A percentile compares a stretch with the other conserved stretches of the same genome.
phyloP scores from a whole-genome alignment of 805 yeast genomes.

The Candida nitratophila region DNA sequence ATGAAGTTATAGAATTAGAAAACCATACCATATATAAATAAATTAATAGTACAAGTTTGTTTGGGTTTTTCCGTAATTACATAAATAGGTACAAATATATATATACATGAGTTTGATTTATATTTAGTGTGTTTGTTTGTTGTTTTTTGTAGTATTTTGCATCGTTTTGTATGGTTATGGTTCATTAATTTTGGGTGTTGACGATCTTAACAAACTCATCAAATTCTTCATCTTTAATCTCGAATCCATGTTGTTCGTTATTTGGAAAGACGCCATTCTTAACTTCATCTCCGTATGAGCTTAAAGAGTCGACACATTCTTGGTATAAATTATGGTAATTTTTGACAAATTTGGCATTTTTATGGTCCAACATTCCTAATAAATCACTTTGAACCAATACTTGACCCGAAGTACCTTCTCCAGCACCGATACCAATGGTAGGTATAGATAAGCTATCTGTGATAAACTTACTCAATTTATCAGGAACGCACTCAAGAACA shows the following conservation, averaged over 20 bases:
- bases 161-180: too few species aligned
- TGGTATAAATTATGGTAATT: constrained; percentile 48
- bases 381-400: constrained; percentile 83
- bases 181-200: too few species aligned
- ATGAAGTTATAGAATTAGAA: background rate
- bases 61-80: too few species aligned
- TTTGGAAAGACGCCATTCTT: constrained; percentile 51
- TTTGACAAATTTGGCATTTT: constrained; percentile 69
- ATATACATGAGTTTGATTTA: too few species aligned
- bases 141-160: too few species aligned
- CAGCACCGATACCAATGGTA: constrained; percentile 95
- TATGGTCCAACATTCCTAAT: constrained; percentile 63
- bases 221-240: constrained; percentile 58
- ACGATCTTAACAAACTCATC: constrained; percentile 30
- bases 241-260: constrained; percentile 53
- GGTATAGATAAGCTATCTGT: constrained; percentile 61
- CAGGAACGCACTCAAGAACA: constrained; percentile 84
- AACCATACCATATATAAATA: background rate
- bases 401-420: constrained; percentile 77
- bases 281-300: constrained; percentile 55
- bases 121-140: too few species aligned
- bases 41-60: too few species aligned
- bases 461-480: constrained; percentile 55
- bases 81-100: too few species aligned
- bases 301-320: constrained; percentile 43